These are phyloP conservation scores for Penicillium verhagenii DNA, from an alignment of 495 filamentous ascomycete species.

Conservation along the genomic window DNA sequence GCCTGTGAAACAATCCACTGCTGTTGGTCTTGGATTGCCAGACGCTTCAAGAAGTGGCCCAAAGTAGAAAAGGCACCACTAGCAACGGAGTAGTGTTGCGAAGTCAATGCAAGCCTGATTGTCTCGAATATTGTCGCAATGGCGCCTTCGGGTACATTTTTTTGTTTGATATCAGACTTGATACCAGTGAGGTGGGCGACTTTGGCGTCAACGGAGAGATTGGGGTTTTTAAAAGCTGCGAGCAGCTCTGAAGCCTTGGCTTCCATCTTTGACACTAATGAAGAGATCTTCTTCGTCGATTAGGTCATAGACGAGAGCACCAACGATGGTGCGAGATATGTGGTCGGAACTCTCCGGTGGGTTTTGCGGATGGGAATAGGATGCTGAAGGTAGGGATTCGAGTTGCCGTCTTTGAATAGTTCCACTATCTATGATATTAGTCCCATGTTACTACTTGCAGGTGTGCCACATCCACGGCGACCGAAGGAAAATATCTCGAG, in stretches of 20 bases:
- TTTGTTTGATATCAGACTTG: constrained; percentile 87
- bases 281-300: constrained; percentile 10
- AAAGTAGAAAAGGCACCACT: constrained; percentile 80
- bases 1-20: constrained; percentile 62
- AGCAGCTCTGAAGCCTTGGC: constrained; percentile 56
- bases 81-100: constrained; percentile 67
- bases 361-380: not conserved
- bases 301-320: constrained; percentile 17
- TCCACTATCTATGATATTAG: not conserved
- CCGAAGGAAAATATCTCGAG: not conserved
- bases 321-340: constrained; percentile 7
- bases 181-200: constrained; percentile 65
- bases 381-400: not conserved
- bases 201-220: constrained; percentile 67
- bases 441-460: not conserved
- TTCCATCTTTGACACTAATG: constrained; percentile 35
- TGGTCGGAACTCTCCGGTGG: constrained; percentile 1
- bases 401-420: not conserved
- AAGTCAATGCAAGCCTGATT: constrained; percentile 62
- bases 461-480: not conserved
- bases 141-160: constrained; percentile 74
- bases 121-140: constrained; percentile 72
- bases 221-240: constrained; percentile 62
- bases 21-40: constrained; percentile 77
- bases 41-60: constrained; percentile 77